Evolutionary conservation across 257 asterid species (phyloP).

Genomic region (Rhazya stricta): DNA sequence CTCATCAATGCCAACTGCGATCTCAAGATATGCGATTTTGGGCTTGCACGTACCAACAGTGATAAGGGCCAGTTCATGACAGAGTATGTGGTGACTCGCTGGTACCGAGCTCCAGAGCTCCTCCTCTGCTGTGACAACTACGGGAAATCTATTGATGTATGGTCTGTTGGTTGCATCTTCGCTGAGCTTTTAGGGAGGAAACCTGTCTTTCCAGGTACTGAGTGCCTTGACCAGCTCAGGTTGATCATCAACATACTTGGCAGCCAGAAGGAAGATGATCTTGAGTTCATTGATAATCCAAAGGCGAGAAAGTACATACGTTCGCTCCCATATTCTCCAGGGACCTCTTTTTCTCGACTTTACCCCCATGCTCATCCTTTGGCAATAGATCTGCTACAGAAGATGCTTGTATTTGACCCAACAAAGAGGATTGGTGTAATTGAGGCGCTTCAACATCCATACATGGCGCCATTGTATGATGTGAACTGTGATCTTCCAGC

Average conservation of each 20-base stretch:
- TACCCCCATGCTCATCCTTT: slow-evolving; percentile 22
- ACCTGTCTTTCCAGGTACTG: slow-evolving; percentile 26
- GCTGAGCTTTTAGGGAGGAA: slow-evolving; percentile 29
- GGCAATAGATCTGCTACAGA: slow-evolving; percentile 28
- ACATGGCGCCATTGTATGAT: slow-evolving; percentile 26
- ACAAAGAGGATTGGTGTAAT: slow-evolving; percentile 27
- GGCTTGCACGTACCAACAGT: slow-evolving; percentile 27
- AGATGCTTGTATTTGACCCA: slow-evolving; percentile 29
- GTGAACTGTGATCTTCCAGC: slow-evolving; percentile 26
- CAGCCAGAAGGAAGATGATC: slow-evolving; percentile 23
- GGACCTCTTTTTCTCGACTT: slow-evolving; percentile 21
- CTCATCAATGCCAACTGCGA: slow-evolving; percentile 29
- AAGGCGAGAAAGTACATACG: slow-evolving; percentile 27
- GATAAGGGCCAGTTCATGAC: slow-evolving; percentile 31
- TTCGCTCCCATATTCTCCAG: slow-evolving; percentile 23
- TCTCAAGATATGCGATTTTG: slow-evolving; percentile 26
- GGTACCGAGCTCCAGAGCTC: slow-evolving; percentile 29
- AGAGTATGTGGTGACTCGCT: slow-evolving; percentile 28
- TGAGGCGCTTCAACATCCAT: slow-evolving; percentile 27
- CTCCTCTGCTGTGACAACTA: slow-evolving; percentile 29
- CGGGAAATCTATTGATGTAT: slow-evolving; percentile 26
- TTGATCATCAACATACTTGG: slow-evolving; percentile 27
- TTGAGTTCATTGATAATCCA: slow-evolving; percentile 24
- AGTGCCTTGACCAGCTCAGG: slow-evolving; percentile 28
- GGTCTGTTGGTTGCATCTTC: slow-evolving; percentile 30